phyloP scores from a whole-genome alignment of 1,284 basidiomycete species.

The Tilletia horrida region DNA sequence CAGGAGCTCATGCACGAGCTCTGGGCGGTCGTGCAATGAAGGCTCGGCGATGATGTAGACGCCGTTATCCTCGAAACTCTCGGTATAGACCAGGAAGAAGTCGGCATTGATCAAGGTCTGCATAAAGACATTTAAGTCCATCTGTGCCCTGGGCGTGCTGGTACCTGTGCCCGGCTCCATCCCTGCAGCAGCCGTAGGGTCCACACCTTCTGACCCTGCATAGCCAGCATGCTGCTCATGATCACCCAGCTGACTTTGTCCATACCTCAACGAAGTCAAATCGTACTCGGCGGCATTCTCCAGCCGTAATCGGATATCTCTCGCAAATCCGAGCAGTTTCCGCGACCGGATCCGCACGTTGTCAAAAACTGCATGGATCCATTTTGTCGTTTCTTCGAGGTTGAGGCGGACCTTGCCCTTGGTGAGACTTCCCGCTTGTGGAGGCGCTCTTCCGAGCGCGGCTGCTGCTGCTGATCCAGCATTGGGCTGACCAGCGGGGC shows the following conservation, averaged over 20 bases:
- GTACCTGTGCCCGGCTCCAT: neutral
- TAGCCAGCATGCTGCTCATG: neutral
- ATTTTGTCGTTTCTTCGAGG: conserved; percentile 74
- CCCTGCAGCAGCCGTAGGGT: neutral
- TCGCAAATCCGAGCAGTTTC: conserved; percentile 79
- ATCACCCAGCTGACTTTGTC: neutral
- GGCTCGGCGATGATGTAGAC: conserved; percentile 88
- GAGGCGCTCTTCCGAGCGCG: conserved; percentile 20
- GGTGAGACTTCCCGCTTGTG: conserved; percentile 30
- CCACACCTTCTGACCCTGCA: neutral
- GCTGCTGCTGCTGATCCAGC: neutral
- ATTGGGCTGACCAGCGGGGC: neutral
- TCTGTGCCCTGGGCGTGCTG: conserved; percentile 12
- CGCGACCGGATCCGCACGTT: conserved; percentile 87
- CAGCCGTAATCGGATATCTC: conserved; percentile 67
- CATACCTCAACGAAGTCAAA: conserved; percentile 63
- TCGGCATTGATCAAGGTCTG: conserved; percentile 76
- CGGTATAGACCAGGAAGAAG: conserved; percentile 92
- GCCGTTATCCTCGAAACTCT: conserved; percentile 81
- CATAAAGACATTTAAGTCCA: conserved; percentile 74
- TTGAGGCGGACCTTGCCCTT: conserved; percentile 62
- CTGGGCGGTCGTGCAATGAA: conserved; percentile 76
- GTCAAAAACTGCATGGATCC: conserved; percentile 91
- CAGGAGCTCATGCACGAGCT: conserved; percentile 75
- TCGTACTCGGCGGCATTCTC: conserved; percentile 93